Base-by-base conservation (phyloP, 176 grass and related monocot species). In the Phoenix roebelenii region DNA sequence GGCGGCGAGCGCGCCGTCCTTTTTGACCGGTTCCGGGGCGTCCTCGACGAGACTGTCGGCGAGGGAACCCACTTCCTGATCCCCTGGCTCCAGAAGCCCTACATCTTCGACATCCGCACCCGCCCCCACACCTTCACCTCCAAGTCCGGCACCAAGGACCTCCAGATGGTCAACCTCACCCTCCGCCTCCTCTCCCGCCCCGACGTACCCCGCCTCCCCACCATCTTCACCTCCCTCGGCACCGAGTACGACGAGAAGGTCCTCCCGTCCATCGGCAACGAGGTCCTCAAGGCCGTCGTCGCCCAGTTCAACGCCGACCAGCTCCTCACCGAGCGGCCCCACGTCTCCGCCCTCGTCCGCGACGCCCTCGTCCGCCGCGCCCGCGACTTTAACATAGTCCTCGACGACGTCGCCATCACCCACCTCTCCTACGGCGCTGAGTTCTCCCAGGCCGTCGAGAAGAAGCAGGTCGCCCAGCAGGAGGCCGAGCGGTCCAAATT, bases 391-490 rank as follows among this genome's bases (percentile, higher is more conserved):
- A 78, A 99, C 79, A 99, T 99, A 59, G 78, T 99, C 53, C 94
- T 99, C 19, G 94, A 99, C 57, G 94, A 99, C 59, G 88, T 99
- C 67, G 88, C 94, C 28, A 99, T 99, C 73, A 99, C 94, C 55
- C 88, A 99, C 76, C 94, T 99, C 60, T 93, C 88, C 3, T 99
- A 99, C 60, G 94, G 94, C 5, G 30, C 74, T 9, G 94, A 99
- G 64, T 99, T 99, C 84, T 99, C 94, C 22, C 79, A 51, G 52
- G 94, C 94, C 60, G 94, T 99, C 25, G 94, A 99, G 82, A 99
- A 99, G 88, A 99, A 99, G 80, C 94, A 99, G 84, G 94, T 99
- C 35, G 94, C 94, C 15, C 94, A 99, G 76, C 94, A 93, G 77
- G 94, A 99, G 81, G 94, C 94, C 2, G 94, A 99, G 81, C 94